A percentile compares a stretch with the other conserved stretches of the same genome.
phyloP scores from a whole-genome alignment of 1,139 yeast species.

The Lodderomyces jiufengensis region DNA sequence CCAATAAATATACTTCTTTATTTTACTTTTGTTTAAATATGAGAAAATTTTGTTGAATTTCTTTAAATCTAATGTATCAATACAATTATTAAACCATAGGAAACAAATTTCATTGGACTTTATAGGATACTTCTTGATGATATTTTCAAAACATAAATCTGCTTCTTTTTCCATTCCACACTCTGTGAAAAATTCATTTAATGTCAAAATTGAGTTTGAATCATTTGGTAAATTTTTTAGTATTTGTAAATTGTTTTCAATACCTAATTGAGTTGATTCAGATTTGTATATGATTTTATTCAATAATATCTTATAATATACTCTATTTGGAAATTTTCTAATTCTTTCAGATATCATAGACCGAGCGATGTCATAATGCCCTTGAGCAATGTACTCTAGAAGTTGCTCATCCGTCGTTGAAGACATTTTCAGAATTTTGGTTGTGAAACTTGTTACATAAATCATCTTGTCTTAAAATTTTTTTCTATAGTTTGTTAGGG shows the following conservation, averaged over 20 bases:
- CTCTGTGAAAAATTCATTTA: slow-evolving; percentile 36
- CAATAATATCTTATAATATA: slow-evolving; percentile 51
- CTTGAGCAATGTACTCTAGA: slow-evolving; percentile 48
- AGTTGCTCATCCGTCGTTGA: slow-evolving; percentile 19
- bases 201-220: slow-evolving; percentile 45
- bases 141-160: slow-evolving; percentile 49
- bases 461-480: too few relatives aligned
- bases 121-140: slow-evolving; percentile 51
- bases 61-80: slow-evolving; percentile 33
- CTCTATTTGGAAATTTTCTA: slow-evolving; percentile 52
- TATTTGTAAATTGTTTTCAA: slow-evolving; percentile 39
- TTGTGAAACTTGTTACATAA: too few relatives aligned
- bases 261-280: slow-evolving; percentile 44
- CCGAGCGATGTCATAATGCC: slow-evolving; percentile 53
- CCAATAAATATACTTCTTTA: slow-evolving; percentile 37
- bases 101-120: slow-evolving; percentile 34
- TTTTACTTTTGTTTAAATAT: slow-evolving; percentile 31
- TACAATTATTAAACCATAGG: slow-evolving; percentile 48
- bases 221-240: slow-evolving; percentile 51
- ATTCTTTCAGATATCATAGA: slow-evolving; percentile 48
- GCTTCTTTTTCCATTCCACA: slow-evolving; percentile 37
- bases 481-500: too few relatives aligned
- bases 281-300: slow-evolving; percentile 40
- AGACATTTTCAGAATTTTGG: slow-evolving; percentile 6
- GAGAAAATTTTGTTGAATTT: slow-evolving; percentile 47